Evolutionary conservation across 257 asterid species (phyloP).

Genomic region (Forsythia viridissima): DNA sequence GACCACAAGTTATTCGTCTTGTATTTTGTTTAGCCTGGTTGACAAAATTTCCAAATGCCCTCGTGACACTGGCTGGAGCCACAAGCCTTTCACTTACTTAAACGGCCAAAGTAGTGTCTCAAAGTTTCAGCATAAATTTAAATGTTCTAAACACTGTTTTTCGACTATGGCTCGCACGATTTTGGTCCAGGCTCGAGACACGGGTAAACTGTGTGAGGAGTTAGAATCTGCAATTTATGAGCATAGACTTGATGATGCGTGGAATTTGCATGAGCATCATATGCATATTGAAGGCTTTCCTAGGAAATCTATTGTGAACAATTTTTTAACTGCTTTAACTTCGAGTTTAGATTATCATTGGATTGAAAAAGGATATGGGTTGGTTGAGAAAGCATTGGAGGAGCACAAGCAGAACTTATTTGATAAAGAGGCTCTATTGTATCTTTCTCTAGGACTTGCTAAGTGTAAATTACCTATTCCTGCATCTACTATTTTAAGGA

Average conservation of each 20-base stretch:
- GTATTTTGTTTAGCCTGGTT: conserved; percentile 28
- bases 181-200: conserved; percentile 86
- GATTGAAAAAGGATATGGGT: conserved; percentile 71
- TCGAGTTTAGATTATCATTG: conserved; percentile 54
- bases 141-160: conserved; percentile 35
- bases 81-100: conserved; percentile 23
- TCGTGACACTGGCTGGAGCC: conserved; percentile 24
- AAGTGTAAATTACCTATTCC: conserved; percentile 64
- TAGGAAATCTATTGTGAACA: conserved; percentile 65
- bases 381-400: conserved; percentile 70
- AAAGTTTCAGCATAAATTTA: conserved; percentile 14
- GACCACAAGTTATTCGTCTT: conserved; percentile 16
- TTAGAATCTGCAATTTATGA: conserved; percentile 62
- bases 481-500: conserved; percentile 79
- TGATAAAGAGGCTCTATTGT: conserved; percentile 64
- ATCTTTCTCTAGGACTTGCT: conserved; percentile 74
- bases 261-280: conserved; percentile 79
- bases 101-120: conserved; percentile 17
- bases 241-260: conserved; percentile 57
- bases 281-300: conserved; percentile 75
- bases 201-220: conserved; percentile 73
- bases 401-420: conserved; percentile 63
- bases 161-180: conserved; percentile 58
- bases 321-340: conserved; percentile 49
- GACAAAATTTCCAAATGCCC: conserved; percentile 27